These are phyloP conservation scores for Sanguinoderma infundibulare DNA, from an alignment of 1,284 basidiomycete species.

Conservation along the genomic window DNA sequence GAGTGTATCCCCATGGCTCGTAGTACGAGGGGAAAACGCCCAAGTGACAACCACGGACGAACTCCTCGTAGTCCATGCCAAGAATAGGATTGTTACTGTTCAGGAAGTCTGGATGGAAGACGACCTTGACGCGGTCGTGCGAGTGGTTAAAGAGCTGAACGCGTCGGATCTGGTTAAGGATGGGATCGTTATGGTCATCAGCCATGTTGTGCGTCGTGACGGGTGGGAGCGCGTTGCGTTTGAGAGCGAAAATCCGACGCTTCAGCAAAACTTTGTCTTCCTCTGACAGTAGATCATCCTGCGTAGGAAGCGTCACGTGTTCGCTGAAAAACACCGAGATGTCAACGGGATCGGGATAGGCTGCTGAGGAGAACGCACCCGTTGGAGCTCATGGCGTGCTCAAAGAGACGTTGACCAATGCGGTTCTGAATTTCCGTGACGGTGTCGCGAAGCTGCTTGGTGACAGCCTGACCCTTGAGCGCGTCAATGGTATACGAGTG, in stretches of 20 bases:
- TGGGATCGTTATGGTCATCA: constrained; percentile 91
- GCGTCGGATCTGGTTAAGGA: constrained; percentile 92
- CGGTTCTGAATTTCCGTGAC: constrained; percentile 94
- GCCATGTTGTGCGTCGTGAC: constrained; percentile 98
- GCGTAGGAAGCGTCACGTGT: constrained; percentile 72
- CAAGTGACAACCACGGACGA: constrained; percentile 96
- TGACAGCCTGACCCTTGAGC: constrained; percentile 97
- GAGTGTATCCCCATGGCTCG: constrained; percentile 93
- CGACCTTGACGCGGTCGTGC: constrained; percentile 90
- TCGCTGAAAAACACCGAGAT: constrained; percentile 50
- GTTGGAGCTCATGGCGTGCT: constrained; percentile 91
- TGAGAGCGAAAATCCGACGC: constrained; percentile 94
- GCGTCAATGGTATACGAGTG: constrained; percentile 98
- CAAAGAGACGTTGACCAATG: constrained; percentile 90
- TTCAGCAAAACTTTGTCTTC: constrained; percentile 97
- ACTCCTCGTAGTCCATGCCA: constrained; percentile 98
- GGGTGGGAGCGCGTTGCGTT: constrained; percentile 91
- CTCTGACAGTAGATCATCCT: constrained; percentile 82
- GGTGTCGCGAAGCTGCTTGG: constrained; percentile 94
- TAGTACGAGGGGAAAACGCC: constrained; percentile 98
- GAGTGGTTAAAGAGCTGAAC: constrained; percentile 91
- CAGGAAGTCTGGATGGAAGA: constrained; percentile 99
- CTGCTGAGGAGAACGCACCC: constrained; percentile 55
- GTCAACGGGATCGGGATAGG: constrained; percentile 1
- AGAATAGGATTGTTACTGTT: constrained; percentile 98